Base-by-base conservation (phyloP, 2,329 filamentous ascomycete genomes). In the Aspergillus fijiensis region DNA sequence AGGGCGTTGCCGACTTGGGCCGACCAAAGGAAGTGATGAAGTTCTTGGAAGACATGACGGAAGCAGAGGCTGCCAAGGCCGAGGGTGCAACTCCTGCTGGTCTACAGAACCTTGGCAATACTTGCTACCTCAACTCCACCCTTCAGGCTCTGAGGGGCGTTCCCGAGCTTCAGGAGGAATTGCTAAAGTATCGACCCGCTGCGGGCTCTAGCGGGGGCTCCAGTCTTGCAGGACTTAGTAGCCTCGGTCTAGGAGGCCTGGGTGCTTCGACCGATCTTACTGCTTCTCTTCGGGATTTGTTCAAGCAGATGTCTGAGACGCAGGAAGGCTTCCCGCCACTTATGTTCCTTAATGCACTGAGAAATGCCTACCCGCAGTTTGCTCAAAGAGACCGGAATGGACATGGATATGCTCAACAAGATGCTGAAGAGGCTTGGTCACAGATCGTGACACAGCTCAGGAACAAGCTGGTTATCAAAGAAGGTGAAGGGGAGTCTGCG, bases 361-460 rank as follows among this genome's bases (percentile, higher is more conserved):
- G 94, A 62, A 82, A 82, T 29, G 84, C 87, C 0, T 97, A 91
- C 72, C 95, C 95, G 10, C 95, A 98, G 73, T 99, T 99, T 73
- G 92, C 92, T 11, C 92, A 99, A 78, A 89, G 87, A 70, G 87
- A 92, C 58, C 93, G 91, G 74, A 88, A 89, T 33, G 90, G 91
- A 23, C 83, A 89, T 60, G 92, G 91, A 6, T 98, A 89, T 72
- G 93, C 95, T n/a, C 95, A 99, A 77, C 95, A 99, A 78, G 95
- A 99, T 79, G 95, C 95, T 1, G 95, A 99, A 76, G 95, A 99
- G 77, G 95, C 94, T 51, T 99, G 94, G 92, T 95, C 94, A 21
- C 94, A 98, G 74, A 96, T 99, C 63, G 80, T 99, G 5, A 87
- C 89, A 49, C 90, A 94, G 71, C 80, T 99, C 42, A 87, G 89